Conservation (phyloP, 805 yeast genomes). For the Pichia cephalocereana region DNA sequence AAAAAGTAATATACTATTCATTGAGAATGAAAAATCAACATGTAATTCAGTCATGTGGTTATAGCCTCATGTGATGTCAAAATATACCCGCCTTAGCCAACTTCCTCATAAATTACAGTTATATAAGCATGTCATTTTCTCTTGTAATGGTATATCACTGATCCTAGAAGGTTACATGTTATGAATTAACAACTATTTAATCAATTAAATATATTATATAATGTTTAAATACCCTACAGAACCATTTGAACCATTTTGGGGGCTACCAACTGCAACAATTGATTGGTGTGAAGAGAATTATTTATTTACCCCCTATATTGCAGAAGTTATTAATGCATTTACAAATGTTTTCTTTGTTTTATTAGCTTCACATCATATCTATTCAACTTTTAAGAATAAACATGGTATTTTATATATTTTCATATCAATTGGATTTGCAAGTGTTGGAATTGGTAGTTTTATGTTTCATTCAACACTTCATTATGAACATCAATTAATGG, state of each 20-base stretch:
- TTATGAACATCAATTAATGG: slow-evolving; percentile 84
- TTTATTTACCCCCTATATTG: slow-evolving; percentile 74
- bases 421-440: slow-evolving; percentile 68
- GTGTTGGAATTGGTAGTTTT: slow-evolving; percentile 93
- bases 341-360: slow-evolving; percentile 46
- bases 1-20: no score
- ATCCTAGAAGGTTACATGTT: no score
- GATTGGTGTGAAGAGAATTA: slow-evolving; percentile 99
- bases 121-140: no score
- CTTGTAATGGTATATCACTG: no score
- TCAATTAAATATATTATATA: no score
- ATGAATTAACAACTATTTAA: no score
- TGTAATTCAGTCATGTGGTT: no score
- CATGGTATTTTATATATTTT: slow-evolving; percentile 65
- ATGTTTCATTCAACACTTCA: slow-evolving; percentile 91
- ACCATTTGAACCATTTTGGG: slow-evolving; percentile 41
- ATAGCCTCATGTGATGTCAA: no score
- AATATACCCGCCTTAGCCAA: no score
- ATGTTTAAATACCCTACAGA: slow-evolving; percentile 5
- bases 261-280: slow-evolving; percentile 81
- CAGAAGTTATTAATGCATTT: slow-evolving; percentile 81
- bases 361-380: slow-evolving; percentile 30
- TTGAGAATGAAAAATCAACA: no score
- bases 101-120: no score
- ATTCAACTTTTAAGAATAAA: slow-evolving; percentile 47